Evolutionary conservation across 1,284 basidiomycete species (phyloP), one percentile per base, ranked within the genome.

Genomic region (Puccinia coronata): DNA sequence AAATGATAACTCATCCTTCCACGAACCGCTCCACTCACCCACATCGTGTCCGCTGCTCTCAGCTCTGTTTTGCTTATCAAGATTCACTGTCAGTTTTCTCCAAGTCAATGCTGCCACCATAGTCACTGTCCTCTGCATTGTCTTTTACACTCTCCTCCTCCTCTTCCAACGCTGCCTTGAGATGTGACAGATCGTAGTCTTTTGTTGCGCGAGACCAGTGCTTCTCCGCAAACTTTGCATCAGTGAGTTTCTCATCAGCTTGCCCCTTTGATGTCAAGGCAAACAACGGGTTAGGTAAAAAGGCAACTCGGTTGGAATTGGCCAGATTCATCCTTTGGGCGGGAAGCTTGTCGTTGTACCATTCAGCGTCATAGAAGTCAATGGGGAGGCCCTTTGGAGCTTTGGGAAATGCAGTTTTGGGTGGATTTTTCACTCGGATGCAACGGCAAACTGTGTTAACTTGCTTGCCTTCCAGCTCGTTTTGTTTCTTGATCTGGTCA

Each of bases 351-450:
- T 49, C 28, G 20, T 77, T 77, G 25, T 49, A 77, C 75, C 75
- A 77, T 11, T 47, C 61, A 2, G 36, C 12, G 47, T 77, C 61
- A 25, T 77, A 65, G 23, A 63, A 77, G 28, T 77, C 75, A 31
- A 77, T 47, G 6, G 61, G 57, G 8, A 77, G 49, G 34, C 75
- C 75, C 23, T 63, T 49, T 1, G 75, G 75, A 14, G 75, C 18
- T 65, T 67, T 49, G 6, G 71, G 51, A 25, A 73, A 73, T 11
- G 41, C 12, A 4, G 71, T 55, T 34, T 11, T 18, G 4, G 47
- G 49, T 2, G 71, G 23, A 57, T n/a, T n/a, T n/a, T n/a, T n/a
- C n/a, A 73, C 31, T 8, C 51, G 53, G 4, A 57, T 39, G 18
- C 71, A 34, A 36, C 14, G 47, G 18, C 31, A 5, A 25, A 23